Evolutionary conservation across 2,329 filamentous ascomycete genomes (phyloP).

Genomic region (Fusarium poae): DNA sequence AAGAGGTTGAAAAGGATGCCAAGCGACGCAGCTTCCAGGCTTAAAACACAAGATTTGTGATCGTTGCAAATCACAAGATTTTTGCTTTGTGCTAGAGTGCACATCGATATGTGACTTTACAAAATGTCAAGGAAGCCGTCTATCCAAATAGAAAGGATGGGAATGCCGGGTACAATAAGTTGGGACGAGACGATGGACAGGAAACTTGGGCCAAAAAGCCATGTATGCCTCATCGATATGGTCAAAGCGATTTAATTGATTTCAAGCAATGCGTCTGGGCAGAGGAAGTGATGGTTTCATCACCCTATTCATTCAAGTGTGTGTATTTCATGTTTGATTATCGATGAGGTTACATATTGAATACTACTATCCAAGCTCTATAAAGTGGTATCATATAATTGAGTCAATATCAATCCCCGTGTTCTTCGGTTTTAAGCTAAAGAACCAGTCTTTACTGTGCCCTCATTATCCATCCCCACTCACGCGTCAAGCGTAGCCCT

Average conservation of each 20-base stretch:
- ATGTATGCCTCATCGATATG: constrained; percentile 17
- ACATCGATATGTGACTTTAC: neutral
- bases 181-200: constrained; percentile 8
- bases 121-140: neutral
- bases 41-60: constrained; percentile 6
- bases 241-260: constrained; percentile 32
- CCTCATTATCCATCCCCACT: constrained; percentile 8
- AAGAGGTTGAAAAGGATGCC: constrained; percentile 66
- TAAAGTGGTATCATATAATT: constrained; percentile 29
- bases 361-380: constrained; percentile 15
- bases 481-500: constrained; percentile 14
- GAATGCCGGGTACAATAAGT: constrained; percentile 1
- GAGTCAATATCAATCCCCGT: neutral
- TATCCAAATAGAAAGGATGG: neutral
- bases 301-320: constrained; percentile 3
- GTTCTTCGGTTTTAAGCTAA: constrained; percentile 12
- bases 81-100: neutral
- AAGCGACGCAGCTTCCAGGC: constrained; percentile 52
- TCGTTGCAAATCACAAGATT: constrained; percentile 7
- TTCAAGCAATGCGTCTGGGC: constrained; percentile 11
- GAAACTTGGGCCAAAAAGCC: constrained; percentile 4
- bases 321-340: constrained; percentile 13
- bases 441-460: constrained; percentile 34
- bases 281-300: constrained; percentile 11
- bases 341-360: constrained; percentile 7